These are phyloP conservation scores for Adenanthera pavonina DNA, from an alignment of 306 rosid species.

Conservation along the genomic window DNA sequence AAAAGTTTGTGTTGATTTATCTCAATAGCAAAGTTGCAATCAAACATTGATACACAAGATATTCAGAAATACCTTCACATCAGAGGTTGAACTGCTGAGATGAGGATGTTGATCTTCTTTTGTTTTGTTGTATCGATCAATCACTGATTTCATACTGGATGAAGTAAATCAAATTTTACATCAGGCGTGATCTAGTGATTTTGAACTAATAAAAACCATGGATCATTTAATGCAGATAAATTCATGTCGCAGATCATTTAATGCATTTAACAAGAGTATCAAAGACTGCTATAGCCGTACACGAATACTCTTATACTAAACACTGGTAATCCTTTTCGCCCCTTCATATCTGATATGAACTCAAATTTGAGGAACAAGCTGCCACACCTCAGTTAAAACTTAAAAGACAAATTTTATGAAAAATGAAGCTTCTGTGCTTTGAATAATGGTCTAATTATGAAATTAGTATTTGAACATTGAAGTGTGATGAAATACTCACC, in stretches of 20 bases:
- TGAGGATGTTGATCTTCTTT: constrained; percentile 69
- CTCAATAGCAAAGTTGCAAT: neutral
- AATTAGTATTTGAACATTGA: neutral
- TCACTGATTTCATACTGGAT: constrained; percentile 81
- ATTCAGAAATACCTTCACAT: constrained; percentile 72
- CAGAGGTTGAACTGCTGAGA: constrained; percentile 63
- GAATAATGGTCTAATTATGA: neutral
- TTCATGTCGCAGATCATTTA: neutral
- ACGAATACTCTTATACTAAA: no score
- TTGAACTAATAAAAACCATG: neutral
- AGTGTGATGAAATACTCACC: neutral
- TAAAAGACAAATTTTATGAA: neutral
- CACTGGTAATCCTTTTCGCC: neutral
- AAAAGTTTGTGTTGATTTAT: neutral
- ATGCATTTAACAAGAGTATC: no score
- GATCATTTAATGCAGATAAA: neutral
- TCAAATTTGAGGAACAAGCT: neutral
- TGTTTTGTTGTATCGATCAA: constrained; percentile 77
- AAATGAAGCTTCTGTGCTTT: neutral
- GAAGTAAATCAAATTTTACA: constrained; percentile 24
- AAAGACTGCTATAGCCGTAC: no score
- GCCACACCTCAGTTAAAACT: neutral
- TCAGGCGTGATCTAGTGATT: constrained; percentile 41
- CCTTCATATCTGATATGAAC: neutral
- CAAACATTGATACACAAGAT: neutral